Percentiles rank a stretch among this genome's conserved stretches.
Evolutionary conservation across 2,329 filamentous ascomycete species (phyloP).

Genomic region (Calonectria hongkongensis): DNA sequence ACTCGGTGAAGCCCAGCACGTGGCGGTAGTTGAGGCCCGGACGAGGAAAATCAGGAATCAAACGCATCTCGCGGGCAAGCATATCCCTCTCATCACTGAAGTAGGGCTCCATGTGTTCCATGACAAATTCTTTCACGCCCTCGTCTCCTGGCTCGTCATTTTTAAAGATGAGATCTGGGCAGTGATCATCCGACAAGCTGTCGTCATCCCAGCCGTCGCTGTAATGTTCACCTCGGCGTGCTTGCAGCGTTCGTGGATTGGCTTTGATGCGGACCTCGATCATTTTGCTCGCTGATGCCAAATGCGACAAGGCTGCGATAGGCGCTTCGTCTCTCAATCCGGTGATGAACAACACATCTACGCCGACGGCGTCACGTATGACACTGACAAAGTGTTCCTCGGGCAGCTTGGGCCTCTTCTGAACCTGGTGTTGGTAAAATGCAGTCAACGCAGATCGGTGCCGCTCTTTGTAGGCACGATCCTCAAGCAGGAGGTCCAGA

Average conservation of each 20-base stretch:
- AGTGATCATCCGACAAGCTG: conserved; percentile 53
- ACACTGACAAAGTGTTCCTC: conserved; percentile 70
- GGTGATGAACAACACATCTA: conserved; percentile 76
- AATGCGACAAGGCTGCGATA: conserved; percentile 70
- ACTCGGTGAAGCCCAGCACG: conserved; percentile 73
- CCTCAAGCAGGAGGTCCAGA: conserved; percentile 66
- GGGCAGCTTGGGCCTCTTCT: conserved; percentile 65
- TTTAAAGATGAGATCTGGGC: conserved; percentile 68
- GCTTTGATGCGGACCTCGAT: conserved; percentile 72
- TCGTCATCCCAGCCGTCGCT: neutral
- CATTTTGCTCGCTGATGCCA: conserved; percentile 71
- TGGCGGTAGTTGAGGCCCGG: conserved; percentile 73
- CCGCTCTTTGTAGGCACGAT: conserved; percentile 78
- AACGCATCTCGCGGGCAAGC: conserved; percentile 70
- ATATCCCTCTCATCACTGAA: conserved; percentile 66
- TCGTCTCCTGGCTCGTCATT: conserved; percentile 69
- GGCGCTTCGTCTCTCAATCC: conserved; percentile 78
- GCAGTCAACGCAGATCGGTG: conserved; percentile 71
- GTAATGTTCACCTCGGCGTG: conserved; percentile 58
- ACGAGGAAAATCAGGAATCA: conserved; percentile 70
- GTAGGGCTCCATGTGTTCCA: conserved; percentile 65
- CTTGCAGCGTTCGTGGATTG: conserved; percentile 59
- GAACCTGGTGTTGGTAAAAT: conserved; percentile 70
- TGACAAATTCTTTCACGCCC: conserved; percentile 63
- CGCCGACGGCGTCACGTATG: conserved; percentile 63